Percentiles rank a stretch among this genome's conserved stretches.
phyloP scores from a whole-genome alignment of 441 rosid genomes.

The Brassica balearica region DNA sequence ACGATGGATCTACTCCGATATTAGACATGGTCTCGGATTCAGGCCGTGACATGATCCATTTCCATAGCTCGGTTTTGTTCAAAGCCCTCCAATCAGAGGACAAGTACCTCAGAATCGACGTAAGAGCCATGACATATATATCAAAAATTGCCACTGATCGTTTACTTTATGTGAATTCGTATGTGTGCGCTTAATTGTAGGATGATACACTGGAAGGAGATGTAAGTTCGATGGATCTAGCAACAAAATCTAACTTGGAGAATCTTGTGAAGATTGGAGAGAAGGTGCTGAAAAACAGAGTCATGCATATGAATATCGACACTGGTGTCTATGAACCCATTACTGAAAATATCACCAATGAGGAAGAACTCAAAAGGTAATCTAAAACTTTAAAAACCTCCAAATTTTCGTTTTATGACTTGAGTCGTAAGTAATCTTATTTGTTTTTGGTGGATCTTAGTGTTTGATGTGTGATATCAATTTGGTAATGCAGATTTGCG shows the following conservation, averaged over 20 bases:
- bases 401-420: not conserved
- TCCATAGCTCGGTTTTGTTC: conserved; percentile 48
- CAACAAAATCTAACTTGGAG: conserved; percentile 53
- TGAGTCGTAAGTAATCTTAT: not conserved
- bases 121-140: conserved; percentile 37
- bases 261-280: conserved; percentile 52
- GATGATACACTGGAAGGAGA: conserved; percentile 56
- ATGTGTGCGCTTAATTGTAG: conserved; percentile 30
- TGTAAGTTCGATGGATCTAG: conserved; percentile 44
- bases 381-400: not conserved
- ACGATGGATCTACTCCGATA: conserved; percentile 49
- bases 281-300: conserved; percentile 46
- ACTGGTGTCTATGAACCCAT: conserved; percentile 49
- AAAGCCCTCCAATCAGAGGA: conserved; percentile 51
- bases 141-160: not conserved
- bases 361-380: conserved; percentile 53
- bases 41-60: conserved; percentile 56
- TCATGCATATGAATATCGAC: conserved; percentile 44
- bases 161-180: not conserved
- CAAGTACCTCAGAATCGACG: conserved; percentile 59
- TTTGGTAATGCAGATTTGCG: conserved; percentile 49
- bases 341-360: conserved; percentile 48
- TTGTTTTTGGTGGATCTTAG: not conserved
- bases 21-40: conserved; percentile 50
- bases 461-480: conserved; percentile 1